Evolutionary conservation across 345 rosid genomes (phyloP), one percentile per base, ranked within the genome.

Genomic region (Brassica incana): DNA sequence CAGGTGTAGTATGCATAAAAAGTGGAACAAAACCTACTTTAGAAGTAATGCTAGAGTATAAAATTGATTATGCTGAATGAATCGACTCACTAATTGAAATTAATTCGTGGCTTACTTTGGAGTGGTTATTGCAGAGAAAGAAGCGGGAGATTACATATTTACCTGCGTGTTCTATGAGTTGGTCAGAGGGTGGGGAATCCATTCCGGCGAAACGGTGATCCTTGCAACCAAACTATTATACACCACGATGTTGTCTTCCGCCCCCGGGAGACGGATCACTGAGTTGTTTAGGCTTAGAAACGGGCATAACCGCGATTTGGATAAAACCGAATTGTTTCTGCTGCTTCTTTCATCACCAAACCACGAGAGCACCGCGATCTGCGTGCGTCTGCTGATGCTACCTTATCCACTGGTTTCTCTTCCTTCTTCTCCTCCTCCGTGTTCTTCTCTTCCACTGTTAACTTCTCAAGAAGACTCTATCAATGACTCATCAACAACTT

Each of bases 191-290:
- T 16, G 18, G 18, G 18, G 18, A 16, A 16, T 16, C 18, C 18
- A 16, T 16, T 16, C 18, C 18, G 18, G 18, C 18, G 18, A 16
- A 16, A 16, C 18, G 18, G 18, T 16, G 18, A 16, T 16, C 18
- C 18, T 16, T 16, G 18, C 18, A 16, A 16, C 18, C 18, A 16
- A 16, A 16, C 18, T 16, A 16, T 16, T 16, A 83, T 85, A 95
- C 75, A 95, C 93, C 14, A 95, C 98, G 71, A 95, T 91, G 15
- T 97, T 78, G 73, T 95, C 97, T 78, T 90, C 96, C 0, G 97
- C 87, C 10, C 99, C 99, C 0, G 89, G 92, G 29, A 92, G 83
- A 25, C 87, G 84, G 12, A 87, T 86, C 8, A 78, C 81, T 18
- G 89, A 72, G 50, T 65, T 81, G 69, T 76, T 83, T 25, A 81